Evolutionary conservation across 495 filamentous ascomycete species (phyloP).

Genomic region (Usnea hakonensis): DNA sequence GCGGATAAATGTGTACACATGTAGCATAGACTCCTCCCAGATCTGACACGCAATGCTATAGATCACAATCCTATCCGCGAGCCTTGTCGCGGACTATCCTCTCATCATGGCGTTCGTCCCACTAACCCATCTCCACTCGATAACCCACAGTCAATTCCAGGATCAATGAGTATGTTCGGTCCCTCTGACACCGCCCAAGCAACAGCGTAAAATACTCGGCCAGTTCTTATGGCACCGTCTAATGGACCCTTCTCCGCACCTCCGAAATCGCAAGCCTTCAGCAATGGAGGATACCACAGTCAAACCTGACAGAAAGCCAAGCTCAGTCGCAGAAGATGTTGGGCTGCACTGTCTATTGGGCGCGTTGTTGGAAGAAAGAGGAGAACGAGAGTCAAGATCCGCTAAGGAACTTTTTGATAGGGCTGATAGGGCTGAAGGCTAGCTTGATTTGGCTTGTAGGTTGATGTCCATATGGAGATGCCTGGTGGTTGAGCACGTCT

Average conservation of each 20-base stretch:
- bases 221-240: conserved; percentile 83
- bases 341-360: conserved; percentile 83
- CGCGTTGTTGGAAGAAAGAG: conserved; percentile 54
- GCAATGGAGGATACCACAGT: conserved; percentile 53
- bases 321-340: conserved; percentile 48
- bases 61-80: too few relatives aligned
- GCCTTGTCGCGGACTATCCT: too few relatives aligned
- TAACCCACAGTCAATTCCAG: background rate
- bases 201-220: conserved; percentile 62
- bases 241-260: conserved; percentile 61
- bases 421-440: conserved; percentile 26
- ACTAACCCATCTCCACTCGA: background rate
- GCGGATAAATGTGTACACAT: background rate
- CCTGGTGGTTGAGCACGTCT: background rate
- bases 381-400: background rate
- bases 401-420: background rate
- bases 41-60: too few relatives aligned
- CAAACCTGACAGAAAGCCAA: conserved; percentile 61
- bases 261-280: conserved; percentile 70
- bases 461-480: background rate
- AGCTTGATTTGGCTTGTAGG: conserved; percentile 27
- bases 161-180: conserved; percentile 49
- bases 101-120: too few relatives aligned
- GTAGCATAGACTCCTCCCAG: background rate
- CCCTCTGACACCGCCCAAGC: conserved; percentile 88